phyloP scores from a whole-genome alignment of 75 land plant species.

The Selaginella moellendorffii region DNA sequence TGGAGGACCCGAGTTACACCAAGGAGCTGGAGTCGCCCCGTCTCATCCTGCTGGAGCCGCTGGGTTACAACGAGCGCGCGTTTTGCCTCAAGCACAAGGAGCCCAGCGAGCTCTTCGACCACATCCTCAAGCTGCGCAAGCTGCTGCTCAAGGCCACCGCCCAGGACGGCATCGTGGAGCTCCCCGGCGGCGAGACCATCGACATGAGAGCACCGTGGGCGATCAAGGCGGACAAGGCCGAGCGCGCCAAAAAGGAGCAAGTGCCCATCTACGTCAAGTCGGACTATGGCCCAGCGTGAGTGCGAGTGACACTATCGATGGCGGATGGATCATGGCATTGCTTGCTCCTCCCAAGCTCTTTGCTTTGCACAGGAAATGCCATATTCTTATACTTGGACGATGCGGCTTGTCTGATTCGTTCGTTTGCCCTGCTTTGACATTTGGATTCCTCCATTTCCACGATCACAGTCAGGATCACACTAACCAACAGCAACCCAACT shows the following conservation, averaged over 20 bases:
- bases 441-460: too few species aligned
- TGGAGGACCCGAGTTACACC: not conserved
- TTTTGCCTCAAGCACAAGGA: not conserved
- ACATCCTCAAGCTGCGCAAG: not conserved
- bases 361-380: too few species aligned
- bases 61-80: not conserved
- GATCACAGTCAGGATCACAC: too few species aligned
- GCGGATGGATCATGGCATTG: too few species aligned
- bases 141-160: not conserved
- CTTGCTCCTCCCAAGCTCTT: too few species aligned
- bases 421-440: too few species aligned
- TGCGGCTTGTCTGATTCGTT: too few species aligned
- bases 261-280: not conserved
- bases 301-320: too few species aligned
- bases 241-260: too few species aligned
- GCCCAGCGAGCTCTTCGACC: not conserved
- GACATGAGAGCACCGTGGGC: not conserved
- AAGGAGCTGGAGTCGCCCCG: not conserved
- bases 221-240: not conserved
- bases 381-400: too few species aligned
- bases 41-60: not conserved
- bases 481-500: too few species aligned
- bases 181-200: not conserved
- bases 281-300: not conserved
- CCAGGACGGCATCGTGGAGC: not conserved